Evolutionary conservation across 352 stramenopile species (phyloP).

Genomic region (Pythium brachiatum): DNA sequence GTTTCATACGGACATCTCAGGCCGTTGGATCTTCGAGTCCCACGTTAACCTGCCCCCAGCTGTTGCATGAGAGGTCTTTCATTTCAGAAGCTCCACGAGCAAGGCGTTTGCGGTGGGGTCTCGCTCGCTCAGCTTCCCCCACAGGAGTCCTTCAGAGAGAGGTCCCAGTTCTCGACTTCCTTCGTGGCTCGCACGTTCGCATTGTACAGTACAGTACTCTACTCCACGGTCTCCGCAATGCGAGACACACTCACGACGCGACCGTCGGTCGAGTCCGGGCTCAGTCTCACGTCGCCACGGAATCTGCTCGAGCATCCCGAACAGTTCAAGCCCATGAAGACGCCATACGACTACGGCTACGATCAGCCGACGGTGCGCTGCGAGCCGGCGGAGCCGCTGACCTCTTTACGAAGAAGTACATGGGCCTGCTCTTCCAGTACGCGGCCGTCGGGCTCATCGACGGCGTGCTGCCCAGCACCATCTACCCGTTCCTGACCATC

Average conservation of each 20-base stretch:
- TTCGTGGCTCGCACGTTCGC: not conserved
- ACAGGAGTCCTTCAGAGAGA: too few species aligned
- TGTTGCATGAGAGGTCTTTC: too few species aligned
- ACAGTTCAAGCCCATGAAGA: constrained; percentile 5
- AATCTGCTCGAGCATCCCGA: not conserved
- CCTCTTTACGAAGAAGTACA: not conserved
- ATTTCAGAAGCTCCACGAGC: too few species aligned
- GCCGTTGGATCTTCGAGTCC: too few species aligned
- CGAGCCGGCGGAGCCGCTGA: not conserved
- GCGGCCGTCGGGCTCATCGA: constrained; percentile 1
- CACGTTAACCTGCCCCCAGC: too few species aligned
- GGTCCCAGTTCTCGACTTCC: not conserved
- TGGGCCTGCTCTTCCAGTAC: constrained; percentile 1
- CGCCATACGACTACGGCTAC: not conserved
- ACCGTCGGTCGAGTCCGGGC: not conserved
- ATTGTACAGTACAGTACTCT: not conserved
- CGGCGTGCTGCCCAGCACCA: not conserved
- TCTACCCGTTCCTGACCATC: not conserved
- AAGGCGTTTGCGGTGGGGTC: too few species aligned
- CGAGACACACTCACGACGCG: too few species aligned
- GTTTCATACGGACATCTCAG: too few species aligned
- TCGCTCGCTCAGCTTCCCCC: too few species aligned
- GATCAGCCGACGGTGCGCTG: not conserved
- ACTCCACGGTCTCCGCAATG: not conserved
- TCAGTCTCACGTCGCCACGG: not conserved